phyloP scores from a whole-genome alignment of 2,329 filamentous ascomycete genomes.

The Fusarium falciforme region DNA sequence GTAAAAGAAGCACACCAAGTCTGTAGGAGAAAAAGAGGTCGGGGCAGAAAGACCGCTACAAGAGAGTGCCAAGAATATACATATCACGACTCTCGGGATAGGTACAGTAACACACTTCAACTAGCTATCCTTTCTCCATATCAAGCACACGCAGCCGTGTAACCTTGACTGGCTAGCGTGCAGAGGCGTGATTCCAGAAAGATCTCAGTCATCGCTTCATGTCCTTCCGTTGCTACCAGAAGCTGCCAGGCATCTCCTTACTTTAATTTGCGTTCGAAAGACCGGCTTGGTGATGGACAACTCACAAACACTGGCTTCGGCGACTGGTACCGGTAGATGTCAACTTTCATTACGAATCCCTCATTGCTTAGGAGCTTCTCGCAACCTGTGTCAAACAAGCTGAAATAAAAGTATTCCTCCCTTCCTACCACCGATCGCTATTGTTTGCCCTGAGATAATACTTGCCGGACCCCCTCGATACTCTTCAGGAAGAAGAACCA shows the following conservation, averaged over 20 bases:
- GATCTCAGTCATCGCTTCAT: background rate
- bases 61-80: no score
- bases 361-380: background rate
- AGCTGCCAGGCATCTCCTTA: background rate
- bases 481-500: background rate
- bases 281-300: background rate
- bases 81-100: no score
- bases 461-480: background rate
- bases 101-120: no score
- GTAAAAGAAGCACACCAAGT: no score
- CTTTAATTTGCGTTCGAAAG: rapidly evolving
- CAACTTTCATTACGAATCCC: no score
- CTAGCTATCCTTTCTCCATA: no score
- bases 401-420: background rate
- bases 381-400: background rate
- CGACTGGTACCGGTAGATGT: background rate
- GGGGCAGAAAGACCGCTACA: no score
- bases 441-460: background rate
- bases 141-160: no score
- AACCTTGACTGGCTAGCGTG: background rate
- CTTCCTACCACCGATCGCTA: background rate
- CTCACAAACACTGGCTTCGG: background rate
- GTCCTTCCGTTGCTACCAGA: background rate
- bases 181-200: no score
- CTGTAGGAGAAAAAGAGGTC: no score